phyloP scores from a whole-genome alignment of 257 asterid genomes.

The Handroanthus guayacan region DNA sequence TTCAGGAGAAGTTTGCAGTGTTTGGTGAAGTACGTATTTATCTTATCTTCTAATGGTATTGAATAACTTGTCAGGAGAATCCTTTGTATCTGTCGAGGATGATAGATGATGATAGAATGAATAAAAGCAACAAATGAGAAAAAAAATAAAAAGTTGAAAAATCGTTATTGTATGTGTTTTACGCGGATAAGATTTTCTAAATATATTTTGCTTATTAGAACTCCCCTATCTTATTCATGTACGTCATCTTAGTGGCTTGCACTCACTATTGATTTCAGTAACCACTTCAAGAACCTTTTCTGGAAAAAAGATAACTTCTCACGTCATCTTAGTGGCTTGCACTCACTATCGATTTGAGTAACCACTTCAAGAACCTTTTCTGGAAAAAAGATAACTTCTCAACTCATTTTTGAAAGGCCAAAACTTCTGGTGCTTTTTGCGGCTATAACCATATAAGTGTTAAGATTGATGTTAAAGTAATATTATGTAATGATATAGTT shows the following conservation, averaged over 20 bases:
- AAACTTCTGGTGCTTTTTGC: neutral
- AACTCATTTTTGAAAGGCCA: slow-evolving; percentile 14
- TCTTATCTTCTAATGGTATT: slow-evolving; percentile 27
- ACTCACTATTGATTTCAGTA: slow-evolving; percentile 16
- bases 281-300: slow-evolving; percentile 23
- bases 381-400: slow-evolving; percentile 15
- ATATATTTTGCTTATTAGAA: neutral
- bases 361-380: slow-evolving; percentile 22
- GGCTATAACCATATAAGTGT: neutral
- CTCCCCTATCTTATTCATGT: neutral
- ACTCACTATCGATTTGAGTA: slow-evolving; percentile 16
- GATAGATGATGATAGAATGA: slow-evolving; percentile 23
- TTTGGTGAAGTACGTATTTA: slow-evolving; percentile 83
- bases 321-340: slow-evolving; percentile 14
- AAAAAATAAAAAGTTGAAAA: too few species aligned
- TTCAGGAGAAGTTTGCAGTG: slow-evolving; percentile 94
- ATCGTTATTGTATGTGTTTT: slow-evolving; percentile 21
- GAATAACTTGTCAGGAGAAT: slow-evolving; percentile 10
- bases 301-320: slow-evolving; percentile 15
- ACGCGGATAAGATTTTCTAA: slow-evolving; percentile 11
- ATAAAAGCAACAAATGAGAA: neutral
- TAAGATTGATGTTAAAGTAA: neutral
- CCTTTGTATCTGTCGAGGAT: slow-evolving; percentile 22
- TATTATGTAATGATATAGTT: neutral
- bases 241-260: slow-evolving; percentile 25